Base-by-base conservation (phyloP, 1,284 basidiomycete species). In the Lentinus polychrous region DNA sequence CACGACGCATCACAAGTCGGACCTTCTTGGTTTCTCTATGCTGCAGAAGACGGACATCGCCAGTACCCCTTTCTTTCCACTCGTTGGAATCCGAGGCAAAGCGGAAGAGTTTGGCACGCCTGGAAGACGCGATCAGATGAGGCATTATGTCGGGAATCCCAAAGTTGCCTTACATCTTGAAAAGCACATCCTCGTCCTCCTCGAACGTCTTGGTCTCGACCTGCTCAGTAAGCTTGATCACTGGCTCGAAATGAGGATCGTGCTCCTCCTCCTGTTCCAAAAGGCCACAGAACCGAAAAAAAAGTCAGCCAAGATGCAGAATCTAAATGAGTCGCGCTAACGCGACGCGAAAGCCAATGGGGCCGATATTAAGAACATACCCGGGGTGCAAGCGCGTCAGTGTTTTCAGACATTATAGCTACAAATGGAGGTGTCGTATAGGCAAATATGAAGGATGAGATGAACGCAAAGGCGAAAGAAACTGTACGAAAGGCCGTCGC, bases 61-160 rank as follows among this genome's bases (percentile, higher is more conserved):
- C 94, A 18, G 93, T 96, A 40, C 91, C 92, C 39, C 93, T 74
- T 72, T 98, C 94, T 71, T 99, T 99, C 96, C 96, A 99, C 71
- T 99, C 94, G 53, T 81, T 76, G 51, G 82, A 75, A 38, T 68
- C 72, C 59, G 81, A 72, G 60, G 91, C 86, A 73, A 99, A 99
- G 64, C 96, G 84, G 82, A 99, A 99, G 55, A 99, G 83, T 76
- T 99, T 99, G 60, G 96, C 91, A 60, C 96, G 92, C 85, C 94
- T 98, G 59, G 38, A 49, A 20, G 45, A 50, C 23, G 37, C 37
- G 46, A 49, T 20, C 32, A 48, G 49, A 54, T 53, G 37, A 52
- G 40, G 34, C 46, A 50, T 46, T 40, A 36, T 32, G 39, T 32
- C 24, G 37, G 11, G 34, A 60, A 64, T 6, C 4, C 17, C 49